Conservation (phyloP, 345 rosid species). For the Eucalyptus decipiens region DNA sequence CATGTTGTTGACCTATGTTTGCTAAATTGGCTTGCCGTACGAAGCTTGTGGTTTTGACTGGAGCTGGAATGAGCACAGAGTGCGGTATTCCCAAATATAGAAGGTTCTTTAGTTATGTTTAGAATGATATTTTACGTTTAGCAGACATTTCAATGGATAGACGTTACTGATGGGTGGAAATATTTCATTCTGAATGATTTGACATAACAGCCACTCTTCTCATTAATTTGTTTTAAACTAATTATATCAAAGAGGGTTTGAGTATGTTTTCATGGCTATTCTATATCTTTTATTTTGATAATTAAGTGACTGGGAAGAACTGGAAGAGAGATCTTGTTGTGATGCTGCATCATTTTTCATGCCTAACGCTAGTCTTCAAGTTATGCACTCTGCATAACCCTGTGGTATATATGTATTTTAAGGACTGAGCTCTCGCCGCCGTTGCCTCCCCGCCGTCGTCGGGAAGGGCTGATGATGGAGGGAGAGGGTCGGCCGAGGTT, state of each 20-base stretch:
- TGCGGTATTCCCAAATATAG: conserved; percentile 91
- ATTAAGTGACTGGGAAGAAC: background rate
- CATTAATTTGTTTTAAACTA: background rate
- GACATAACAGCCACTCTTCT: background rate
- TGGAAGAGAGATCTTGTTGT: background rate
- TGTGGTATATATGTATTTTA: background rate
- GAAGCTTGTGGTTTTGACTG: conserved; percentile 68
- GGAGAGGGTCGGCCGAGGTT: too few species aligned
- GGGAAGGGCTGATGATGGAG: too few species aligned
- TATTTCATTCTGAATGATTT: background rate
- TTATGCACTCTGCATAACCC: background rate
- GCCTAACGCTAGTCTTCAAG: background rate
- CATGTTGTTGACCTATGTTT: background rate
- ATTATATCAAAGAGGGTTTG: background rate
- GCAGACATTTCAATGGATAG: background rate
- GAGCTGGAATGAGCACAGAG: conserved; percentile 92
- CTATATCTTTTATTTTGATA: background rate
- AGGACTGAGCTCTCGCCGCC: too few species aligned
- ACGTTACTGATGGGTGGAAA: background rate
- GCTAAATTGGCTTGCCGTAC: conserved; percentile 19
- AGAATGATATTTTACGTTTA: background rate
- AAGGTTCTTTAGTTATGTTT: conserved; percentile 26
- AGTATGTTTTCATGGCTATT: background rate
- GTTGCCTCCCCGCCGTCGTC: too few species aligned
- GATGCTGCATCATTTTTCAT: background rate